Conservation (phyloP, 768 basidiomycete genomes). For the Fomitopsis serialis region DNA sequence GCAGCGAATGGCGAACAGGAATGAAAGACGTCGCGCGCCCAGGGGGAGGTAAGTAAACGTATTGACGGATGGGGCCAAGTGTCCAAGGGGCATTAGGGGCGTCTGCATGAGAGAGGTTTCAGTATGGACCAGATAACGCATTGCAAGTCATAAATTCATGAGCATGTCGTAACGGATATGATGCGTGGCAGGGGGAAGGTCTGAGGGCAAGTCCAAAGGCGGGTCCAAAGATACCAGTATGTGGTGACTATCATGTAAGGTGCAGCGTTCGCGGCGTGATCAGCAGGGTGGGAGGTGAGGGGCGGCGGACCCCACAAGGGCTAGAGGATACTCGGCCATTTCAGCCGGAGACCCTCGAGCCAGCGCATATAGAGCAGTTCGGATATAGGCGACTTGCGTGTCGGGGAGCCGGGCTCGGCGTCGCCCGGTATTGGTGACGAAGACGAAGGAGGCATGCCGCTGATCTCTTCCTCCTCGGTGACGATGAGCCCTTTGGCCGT, state of each 20-base stretch:
- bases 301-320: no score
- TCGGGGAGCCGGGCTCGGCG: conserved; percentile 33
- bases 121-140: not conserved
- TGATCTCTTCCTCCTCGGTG: conserved; percentile 73
- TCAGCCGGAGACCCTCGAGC: conserved; percentile 87
- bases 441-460: conserved; percentile 40
- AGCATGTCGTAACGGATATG: not conserved
- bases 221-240: not conserved
- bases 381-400: conserved; percentile 82
- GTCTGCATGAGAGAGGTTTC: not conserved
- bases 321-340: conserved; percentile 74
- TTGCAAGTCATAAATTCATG: not conserved
- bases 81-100: not conserved
- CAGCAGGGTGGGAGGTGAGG: not conserved
- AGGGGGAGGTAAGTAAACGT: not conserved
- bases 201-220: not conserved
- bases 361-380: conserved; percentile 97
- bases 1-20: not conserved
- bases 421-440: conserved; percentile 24
- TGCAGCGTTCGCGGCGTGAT: not conserved
- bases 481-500: conserved; percentile 80
- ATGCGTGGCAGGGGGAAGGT: not conserved
- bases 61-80: not conserved
- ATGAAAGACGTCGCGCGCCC: not conserved
- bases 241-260: not conserved